Evolutionary conservation across 805 yeast genomes (phyloP).

Genomic region (Candida wancherniae): DNA sequence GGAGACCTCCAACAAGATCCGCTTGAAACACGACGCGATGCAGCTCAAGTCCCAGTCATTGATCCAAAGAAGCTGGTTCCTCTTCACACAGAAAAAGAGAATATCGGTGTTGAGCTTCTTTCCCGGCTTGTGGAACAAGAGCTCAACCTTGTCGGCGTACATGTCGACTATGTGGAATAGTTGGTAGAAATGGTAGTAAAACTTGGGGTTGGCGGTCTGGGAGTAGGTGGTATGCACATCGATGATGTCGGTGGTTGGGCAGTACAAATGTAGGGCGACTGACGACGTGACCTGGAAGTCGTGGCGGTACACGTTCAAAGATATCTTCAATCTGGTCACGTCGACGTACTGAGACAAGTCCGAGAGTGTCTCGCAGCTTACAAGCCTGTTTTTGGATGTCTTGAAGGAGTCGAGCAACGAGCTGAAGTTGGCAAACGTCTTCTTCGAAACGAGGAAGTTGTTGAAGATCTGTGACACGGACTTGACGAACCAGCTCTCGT

Average conservation of each 20-base stretch:
- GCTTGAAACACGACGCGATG: slow-evolving; percentile 44
- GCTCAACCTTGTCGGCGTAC: slow-evolving; percentile 40
- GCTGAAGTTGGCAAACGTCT: slow-evolving; percentile 25
- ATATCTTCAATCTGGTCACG: slow-evolving; percentile 69
- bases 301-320: slow-evolving; percentile 67
- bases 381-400: slow-evolving; percentile 10
- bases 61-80: slow-evolving; percentile 51
- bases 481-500: slow-evolving; percentile 85
- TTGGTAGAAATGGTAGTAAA: slow-evolving; percentile 45
- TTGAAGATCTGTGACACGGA: slow-evolving; percentile 68
- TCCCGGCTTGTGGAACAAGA: slow-evolving; percentile 55
- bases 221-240: slow-evolving; percentile 19
- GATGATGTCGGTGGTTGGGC: slow-evolving; percentile 18
- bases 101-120: slow-evolving; percentile 43
- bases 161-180: slow-evolving; percentile 44
- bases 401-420: slow-evolving; percentile 9
- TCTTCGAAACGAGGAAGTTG: slow-evolving; percentile 45
- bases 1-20: slow-evolving; percentile 48
- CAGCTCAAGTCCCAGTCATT: slow-evolving; percentile 54
- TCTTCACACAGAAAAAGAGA: slow-evolving; percentile 44
- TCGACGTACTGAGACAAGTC: slow-evolving; percentile 61
- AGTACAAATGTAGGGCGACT: slow-evolving; percentile 10
- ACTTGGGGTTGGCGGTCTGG: slow-evolving; percentile 16
- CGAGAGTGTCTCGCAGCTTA: slow-evolving; percentile 30
- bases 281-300: slow-evolving; percentile 40